Conservation (phyloP, 2,329 filamentous ascomycete species). For the Cladorrhinum sp. region DNA sequence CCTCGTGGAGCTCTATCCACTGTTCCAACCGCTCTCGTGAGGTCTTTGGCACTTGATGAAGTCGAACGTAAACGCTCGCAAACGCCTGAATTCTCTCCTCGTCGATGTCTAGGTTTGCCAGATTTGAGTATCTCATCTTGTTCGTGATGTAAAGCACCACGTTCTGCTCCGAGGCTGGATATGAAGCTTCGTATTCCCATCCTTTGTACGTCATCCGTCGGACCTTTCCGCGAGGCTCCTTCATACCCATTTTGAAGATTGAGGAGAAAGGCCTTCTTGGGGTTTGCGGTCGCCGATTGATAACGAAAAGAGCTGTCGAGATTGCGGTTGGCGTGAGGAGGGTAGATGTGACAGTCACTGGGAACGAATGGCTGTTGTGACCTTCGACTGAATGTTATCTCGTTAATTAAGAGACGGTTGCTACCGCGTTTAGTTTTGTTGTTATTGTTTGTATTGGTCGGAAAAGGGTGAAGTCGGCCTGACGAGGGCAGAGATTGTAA, state of each 20-base stretch:
- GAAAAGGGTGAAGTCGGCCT: not conserved
- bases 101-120: not conserved
- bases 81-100: not conserved
- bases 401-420: not conserved
- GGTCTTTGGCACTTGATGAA: constrained; percentile 1
- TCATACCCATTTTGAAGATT: not conserved
- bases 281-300: no score
- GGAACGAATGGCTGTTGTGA: not conserved
- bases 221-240: not conserved
- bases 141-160: not conserved
- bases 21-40: not conserved
- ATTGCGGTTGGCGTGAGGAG: not conserved
- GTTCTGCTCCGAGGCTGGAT: constrained; percentile 5
- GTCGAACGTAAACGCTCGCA: constrained; percentile 3
- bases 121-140: not conserved
- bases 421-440: not conserved
- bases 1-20: not conserved
- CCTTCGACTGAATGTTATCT: not conserved
- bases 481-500: no score
- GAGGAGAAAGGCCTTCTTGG: not conserved
- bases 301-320: no score
- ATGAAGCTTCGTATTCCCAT: not conserved
- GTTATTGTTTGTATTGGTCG: not conserved
- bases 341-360: not conserved
- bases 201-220: not conserved